phyloP scores from a whole-genome alignment of 164 flowering plant species.

The Piper longum region DNA sequence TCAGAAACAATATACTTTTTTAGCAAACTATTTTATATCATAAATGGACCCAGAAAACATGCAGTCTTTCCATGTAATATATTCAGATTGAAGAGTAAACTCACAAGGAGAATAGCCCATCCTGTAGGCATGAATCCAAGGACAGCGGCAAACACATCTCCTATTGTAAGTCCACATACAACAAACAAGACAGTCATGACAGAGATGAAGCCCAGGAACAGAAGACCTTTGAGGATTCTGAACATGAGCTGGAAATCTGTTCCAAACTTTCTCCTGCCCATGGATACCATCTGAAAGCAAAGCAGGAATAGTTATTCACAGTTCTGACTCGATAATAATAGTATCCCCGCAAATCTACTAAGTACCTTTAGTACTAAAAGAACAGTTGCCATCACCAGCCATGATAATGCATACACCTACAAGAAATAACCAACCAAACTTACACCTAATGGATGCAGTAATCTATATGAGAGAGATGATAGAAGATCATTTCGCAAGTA shows the following conservation, averaged over 20 bases:
- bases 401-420: slow-evolving; percentile 88
- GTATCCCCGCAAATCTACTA: not conserved
- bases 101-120: slow-evolving; percentile 88
- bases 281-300: slow-evolving; percentile 65
- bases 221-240: slow-evolving; percentile 79
- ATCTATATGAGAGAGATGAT: not conserved
- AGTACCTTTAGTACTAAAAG: slow-evolving; percentile 75
- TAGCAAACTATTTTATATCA: no score
- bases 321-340: not conserved
- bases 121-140: slow-evolving; percentile 93
- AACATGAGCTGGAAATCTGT: slow-evolving; percentile 97
- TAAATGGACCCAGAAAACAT: no score
- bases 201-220: slow-evolving; percentile 73
- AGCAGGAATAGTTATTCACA: no score
- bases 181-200: slow-evolving; percentile 81
- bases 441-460: not conserved
- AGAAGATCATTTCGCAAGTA: slow-evolving; percentile 11
- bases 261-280: slow-evolving; percentile 79
- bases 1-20: not conserved
- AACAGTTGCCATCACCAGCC: slow-evolving; percentile 63
- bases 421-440: slow-evolving; percentile 3
- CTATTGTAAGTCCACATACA: slow-evolving; percentile 56
- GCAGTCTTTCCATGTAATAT: not conserved
- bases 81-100: slow-evolving; percentile 11
- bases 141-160: slow-evolving; percentile 62